Base-by-base conservation (phyloP, 768 basidiomycete species). In the Hygrocybe punicea region DNA sequence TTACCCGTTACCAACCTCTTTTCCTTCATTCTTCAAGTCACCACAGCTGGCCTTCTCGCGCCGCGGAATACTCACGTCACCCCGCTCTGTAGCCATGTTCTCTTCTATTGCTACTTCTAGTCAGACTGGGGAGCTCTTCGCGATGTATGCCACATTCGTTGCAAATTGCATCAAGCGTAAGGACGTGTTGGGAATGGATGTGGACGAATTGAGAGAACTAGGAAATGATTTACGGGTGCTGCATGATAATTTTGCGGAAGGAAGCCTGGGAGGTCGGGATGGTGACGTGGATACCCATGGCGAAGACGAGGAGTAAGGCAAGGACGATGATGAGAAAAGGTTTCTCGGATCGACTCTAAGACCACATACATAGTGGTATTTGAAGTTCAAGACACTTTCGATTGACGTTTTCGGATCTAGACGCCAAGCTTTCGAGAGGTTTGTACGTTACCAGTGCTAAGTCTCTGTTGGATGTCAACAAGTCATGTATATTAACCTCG, bases 1-100 rank as follows among this genome's bases (percentile, higher is more conserved):
- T n/a, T 87, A 81, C 63, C 84, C 86, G 7, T 67, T 86, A 16
- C 81, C 84, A 6, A 77, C 78, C 29, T 85, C 86, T 6, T 86
- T 83, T 65, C 85, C 85, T 6, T 62, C 66, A 4, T 75, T 82
- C 48, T 77, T 81, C 63, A 65, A 67, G 6, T 56, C 67, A 58
- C 29, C 29, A 29, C 29, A 29, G 29, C 29, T 29, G 29, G 48
- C 48, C 48, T 49, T 24, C 48, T 25, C 2, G 24, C 34, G 44
- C 40, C 59, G 44, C 46, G 44, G 56, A 40, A 62, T 56, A 13
- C 56, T 63, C 25, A 55, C 60, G 1, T 44, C 59, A 7, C 66
- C 63, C 17, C 56, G 58, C 8, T 42, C 65, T 6, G 57, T 64
- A 17, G 46, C 66, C 25, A 57, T 73, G 33, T 68, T 83, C 54